Conservation (phyloP, 495 filamentous ascomycete genomes). For the Talaromyces ruber region DNA sequence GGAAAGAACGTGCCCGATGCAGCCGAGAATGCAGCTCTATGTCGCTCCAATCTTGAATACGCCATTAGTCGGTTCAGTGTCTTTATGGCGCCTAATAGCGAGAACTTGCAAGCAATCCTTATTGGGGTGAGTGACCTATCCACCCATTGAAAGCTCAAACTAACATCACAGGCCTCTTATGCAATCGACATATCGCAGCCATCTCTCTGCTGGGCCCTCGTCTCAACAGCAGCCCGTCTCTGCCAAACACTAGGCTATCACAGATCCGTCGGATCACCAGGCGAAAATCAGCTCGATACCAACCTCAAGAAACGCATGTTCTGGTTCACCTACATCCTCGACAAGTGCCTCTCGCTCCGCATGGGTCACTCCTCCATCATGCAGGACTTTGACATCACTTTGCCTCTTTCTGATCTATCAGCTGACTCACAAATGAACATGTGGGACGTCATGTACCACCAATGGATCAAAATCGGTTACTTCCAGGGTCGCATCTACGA, state of each 20-base stretch:
- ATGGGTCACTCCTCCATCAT: constrained; percentile 52
- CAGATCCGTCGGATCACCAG: constrained; percentile 36
- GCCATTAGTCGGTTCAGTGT: constrained; percentile 49
- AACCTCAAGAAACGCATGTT: constrained; percentile 39
- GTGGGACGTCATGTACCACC: constrained; percentile 19
- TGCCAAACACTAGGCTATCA: constrained; percentile 61
- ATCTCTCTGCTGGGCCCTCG: constrained; percentile 53
- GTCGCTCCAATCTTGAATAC: constrained; percentile 50
- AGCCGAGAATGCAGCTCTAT: constrained; percentile 17
- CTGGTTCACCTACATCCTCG: constrained; percentile 54
- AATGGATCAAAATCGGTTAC: constrained; percentile 45
- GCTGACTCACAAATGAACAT: constrained; percentile 4
- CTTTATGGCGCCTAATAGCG: constrained; percentile 46
- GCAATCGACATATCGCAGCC: constrained; percentile 56
- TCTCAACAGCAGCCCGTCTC: constrained; percentile 46
- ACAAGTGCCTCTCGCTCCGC: constrained; percentile 54
- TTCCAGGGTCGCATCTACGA: constrained; percentile 53
- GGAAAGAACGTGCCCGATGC: constrained; percentile 22
- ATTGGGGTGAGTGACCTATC: constrained; percentile 40
- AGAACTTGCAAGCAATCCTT: constrained; percentile 51
- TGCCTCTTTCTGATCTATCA: constrained; percentile 21
- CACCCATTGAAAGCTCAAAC: background rate
- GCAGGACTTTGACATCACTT: constrained; percentile 57
- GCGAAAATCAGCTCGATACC: constrained; percentile 26
- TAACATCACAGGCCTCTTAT: constrained; percentile 32